Evolutionary conservation across 805 yeast species (phyloP), one percentile per base, ranked within the genome.

Genomic region (Pichia ethanolica): DNA sequence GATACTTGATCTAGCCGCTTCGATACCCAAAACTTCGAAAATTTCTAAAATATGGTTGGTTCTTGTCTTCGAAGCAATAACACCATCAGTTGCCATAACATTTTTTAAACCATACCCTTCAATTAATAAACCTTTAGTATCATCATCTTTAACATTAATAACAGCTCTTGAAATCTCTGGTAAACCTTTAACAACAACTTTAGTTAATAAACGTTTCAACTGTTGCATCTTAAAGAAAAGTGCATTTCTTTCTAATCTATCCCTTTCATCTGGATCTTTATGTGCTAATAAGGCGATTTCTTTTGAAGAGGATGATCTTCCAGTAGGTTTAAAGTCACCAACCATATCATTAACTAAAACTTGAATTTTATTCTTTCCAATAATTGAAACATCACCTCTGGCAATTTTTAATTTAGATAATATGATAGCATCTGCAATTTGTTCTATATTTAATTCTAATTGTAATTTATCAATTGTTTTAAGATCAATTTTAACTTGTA

Each of bases 81-180:
- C 89, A 71, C 99, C 99, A 64, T 93, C 98, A 1, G 98, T 91
- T 53, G 89, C 82, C 98, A 93, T 93, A 47, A 93, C 99, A 45
- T 88, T 89, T 61, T 89, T 86, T 56, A 93, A 72, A 35, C 99
- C 99, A 63, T 93, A 93, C 37, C 99, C 99, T 76, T 93, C 99
- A 44, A 93, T 98, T 59, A 93, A 76, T 55, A 93, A 72, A 70
- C 93, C 99, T 65, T 89, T 87, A 65, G 81, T 86, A 58, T 85
- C 83, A 64, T 86, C 86, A 63, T 87, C 93, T 55, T 82, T 78
- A 57, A 93, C 90, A 66, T 91, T 93, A 68, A 93, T 95, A 53
- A 93, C 98, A 6, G 99, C 99, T 65, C 99, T 83, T 27, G 96
- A 74, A 54, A 93, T 90, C 51, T 87, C 90, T 4, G 96, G 78